Base-by-base conservation (phyloP, 2,329 filamentous ascomycete genomes). In the Chaetomium strumarium region DNA sequence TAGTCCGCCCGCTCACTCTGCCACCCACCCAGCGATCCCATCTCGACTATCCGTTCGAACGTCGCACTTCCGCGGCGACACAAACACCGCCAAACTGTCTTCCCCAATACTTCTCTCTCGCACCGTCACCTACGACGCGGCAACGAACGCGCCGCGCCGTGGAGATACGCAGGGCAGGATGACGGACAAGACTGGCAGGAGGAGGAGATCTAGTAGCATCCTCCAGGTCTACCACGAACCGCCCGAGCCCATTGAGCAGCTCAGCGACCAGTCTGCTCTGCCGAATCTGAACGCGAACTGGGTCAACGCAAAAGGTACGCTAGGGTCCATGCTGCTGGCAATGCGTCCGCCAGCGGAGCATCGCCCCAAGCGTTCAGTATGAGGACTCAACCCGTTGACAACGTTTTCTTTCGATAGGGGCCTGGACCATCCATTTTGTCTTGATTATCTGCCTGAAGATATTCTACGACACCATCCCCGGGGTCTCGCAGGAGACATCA, bases 211-310 rank as follows among this genome's bases (percentile, higher is more conserved):
- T 72, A 96, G 92, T 77, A 97, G 92, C 75, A 85, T 99, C 74
- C 75, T 83, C 63, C 79, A 83, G 68, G 90, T 99, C 73, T 97
- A 97, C 73, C 91, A 95, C 68, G 93, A 99, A 72, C 93, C 93
- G 51, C 85, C 86, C 56, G 93, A 99, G 78, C 95, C 92, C 52
- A 84, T 96, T 67, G 93, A 99, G 77, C 93, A 96, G 74, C 89
- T 95, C 72, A 96, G 88, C 68, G 93, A 99, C 72, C 93, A 97
- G 77, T 88, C 90, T 52, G 88, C 89, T 36, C 78, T 96, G 63
- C 93, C 93, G 48, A 99, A 99, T 67, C 75, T 96, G 67, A 99
- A 99, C 72, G 90, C 93, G 62, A 89, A 96, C 74, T 99, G 93
- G 93, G 95, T 96, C 62, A 97, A 97, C 72, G 89, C 91, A 66